Conservation (phyloP, 805 yeast species). For the Aciculoconidium aculeatum region DNA sequence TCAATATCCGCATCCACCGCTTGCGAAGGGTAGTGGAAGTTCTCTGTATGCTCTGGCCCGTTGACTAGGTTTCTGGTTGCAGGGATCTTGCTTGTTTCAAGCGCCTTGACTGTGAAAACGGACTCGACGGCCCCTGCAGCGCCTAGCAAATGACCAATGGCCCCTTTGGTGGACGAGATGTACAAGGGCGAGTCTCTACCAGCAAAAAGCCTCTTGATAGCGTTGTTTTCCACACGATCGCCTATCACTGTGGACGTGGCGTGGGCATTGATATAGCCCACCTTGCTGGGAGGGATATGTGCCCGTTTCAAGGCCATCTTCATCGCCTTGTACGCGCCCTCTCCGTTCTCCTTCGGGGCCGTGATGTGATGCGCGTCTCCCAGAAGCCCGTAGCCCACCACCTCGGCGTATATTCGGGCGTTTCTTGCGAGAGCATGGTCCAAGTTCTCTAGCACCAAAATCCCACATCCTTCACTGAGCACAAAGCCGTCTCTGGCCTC, state of each 20-base stretch:
- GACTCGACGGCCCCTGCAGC: conserved; percentile 96
- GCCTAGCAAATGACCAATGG: conserved; percentile 90
- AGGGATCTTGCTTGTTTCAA: conserved; percentile 56
- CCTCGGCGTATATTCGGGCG: conserved; percentile 64
- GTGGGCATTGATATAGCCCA: conserved; percentile 89
- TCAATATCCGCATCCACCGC: conserved; percentile 32
- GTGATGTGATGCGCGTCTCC: conserved; percentile 94
- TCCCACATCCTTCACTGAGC: conserved; percentile 88
- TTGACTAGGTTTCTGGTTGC: conserved; percentile 71
- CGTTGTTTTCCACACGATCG: conserved; percentile 79
- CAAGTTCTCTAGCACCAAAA: conserved; percentile 67
- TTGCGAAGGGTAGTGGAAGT: conserved; percentile 55
- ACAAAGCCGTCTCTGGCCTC: conserved; percentile 77
- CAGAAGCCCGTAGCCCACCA: conserved; percentile 82
- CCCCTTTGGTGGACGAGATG: conserved; percentile 83
- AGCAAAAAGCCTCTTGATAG: conserved; percentile 43
- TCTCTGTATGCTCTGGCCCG: conserved; percentile 42
- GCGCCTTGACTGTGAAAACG: conserved; percentile 66
- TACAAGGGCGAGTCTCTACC: conserved; percentile 32
- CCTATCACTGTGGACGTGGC: conserved; percentile 93
- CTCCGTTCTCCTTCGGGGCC: conserved; percentile 77
- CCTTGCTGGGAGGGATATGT: conserved; percentile 37
- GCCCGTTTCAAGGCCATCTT: conserved; percentile 58
- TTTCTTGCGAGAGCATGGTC: conserved; percentile 68
- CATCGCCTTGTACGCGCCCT: conserved; percentile 85